Base-by-base conservation (phyloP, 2,329 filamentous ascomycete species). In the Scedosporium boydii region DNA sequence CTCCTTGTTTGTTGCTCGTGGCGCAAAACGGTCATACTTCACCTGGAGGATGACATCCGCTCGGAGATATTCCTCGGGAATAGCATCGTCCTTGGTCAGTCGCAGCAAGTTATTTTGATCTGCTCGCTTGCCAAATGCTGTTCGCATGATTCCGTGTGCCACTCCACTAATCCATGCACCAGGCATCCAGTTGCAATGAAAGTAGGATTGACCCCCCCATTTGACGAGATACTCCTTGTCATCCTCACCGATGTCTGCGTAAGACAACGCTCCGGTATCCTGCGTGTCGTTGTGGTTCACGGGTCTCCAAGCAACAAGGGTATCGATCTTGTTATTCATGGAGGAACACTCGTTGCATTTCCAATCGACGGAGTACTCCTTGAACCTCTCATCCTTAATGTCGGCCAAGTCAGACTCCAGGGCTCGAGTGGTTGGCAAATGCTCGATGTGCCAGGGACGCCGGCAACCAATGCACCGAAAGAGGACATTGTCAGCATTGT, bases 191-290 rank as follows among this genome's bases (percentile, higher is more conserved):
- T 80, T 81, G 61, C 90, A 91, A 66, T 90, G 87, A 65, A 87
- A 88, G 69, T 97, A 96, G 0, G 93, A 96, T 62, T 84, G 81
- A 0, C 80, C 79, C 55, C 89, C 86, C 91, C 93, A 98, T 71
- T 95, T 96, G 68, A 99, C 77, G 2, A 99, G 82, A 69, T 98
- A 99, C 67, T 97, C 91, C 66, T 93, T 93, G n/a, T 89, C 80
- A 62, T 91, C 88, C 41, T 78, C 76, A 10, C 58, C 59, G 38
- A 74, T 58, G 69, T 95, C 59, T 4, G 41, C 58, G 46, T 65
- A 72, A 9, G 63, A 46, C 0, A 65, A 66, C 4, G 41, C 58
- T 29, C 62, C 62, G 18, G 63, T 58, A 21, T 64, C 46, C 1
- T 66, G 53, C 4, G 53, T 27, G 9, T 63, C 29, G 7, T 53